Base-by-base conservation (phyloP, 2,329 filamentous ascomycete species). In the Phaeosphaeriaceae sp. region DNA sequence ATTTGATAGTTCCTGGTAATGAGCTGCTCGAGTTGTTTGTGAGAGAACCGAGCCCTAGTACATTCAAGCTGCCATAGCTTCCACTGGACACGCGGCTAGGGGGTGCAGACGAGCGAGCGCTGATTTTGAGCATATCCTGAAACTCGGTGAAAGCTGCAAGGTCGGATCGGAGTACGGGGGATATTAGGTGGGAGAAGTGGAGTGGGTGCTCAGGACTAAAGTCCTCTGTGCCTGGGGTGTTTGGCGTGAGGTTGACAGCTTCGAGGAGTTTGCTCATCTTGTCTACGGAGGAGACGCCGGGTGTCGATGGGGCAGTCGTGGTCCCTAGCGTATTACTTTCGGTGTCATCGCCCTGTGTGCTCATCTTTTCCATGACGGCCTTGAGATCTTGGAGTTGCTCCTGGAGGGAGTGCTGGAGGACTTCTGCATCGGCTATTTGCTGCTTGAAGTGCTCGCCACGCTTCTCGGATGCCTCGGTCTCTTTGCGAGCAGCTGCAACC, bases 371-470 rank as follows among this genome's bases (percentile, higher is more conserved):
- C 88, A 99, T 92, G 62, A 97, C 92, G 20, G 86, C 84, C 79
- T 99, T 99, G 62, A 99, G 86, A 76, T 98, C 91, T 2, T 90
- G 85, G 2, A 99, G 83, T 76, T 99, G 95, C 76, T 98, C 93
- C 74, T 97, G 93, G 69, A 98, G 92, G 1, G 92, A 97, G 57
- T 88, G 88, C 60, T 99, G 85, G 19, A 99, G 85, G 22, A 86
- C 84, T 77, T 98, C 93, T 0, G 91, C 94, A 74, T 99, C 94
- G 56, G 88, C 88, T 53, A 99, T 83, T 76, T 98, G 93, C 24
- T 89, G 85, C 70, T 88, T 91, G 51, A 98, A 85, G 77, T 96
- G 92, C 56, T 97, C 92, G 70, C 95, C 96, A 74, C 92, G 92
- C 72, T 90, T 91, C 56, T 93, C 89, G 44, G 93, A 82, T 4